Percentiles rank a stretch among this genome's conserved stretches.
phyloP scores from a whole-genome alignment of 805 yeast genomes.

The Kuraishia capsulata region DNA sequence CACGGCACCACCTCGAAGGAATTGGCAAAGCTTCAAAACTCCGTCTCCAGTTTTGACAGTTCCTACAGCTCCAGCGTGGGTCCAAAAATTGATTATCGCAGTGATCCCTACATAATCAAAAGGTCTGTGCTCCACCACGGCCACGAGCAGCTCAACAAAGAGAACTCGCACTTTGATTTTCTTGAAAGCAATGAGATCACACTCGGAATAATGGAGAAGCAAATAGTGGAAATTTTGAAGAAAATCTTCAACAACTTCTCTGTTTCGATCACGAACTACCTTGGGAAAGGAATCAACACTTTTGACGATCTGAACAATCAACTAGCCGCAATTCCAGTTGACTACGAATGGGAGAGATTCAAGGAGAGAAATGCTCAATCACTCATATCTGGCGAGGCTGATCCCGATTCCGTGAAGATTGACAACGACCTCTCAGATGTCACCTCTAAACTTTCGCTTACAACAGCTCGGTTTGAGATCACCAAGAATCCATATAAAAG shows the following conservation, averaged over 20 bases:
- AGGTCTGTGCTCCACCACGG: slow-evolving; percentile 27
- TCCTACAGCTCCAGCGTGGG: slow-evolving; percentile 1
- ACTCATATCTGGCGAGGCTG: slow-evolving; percentile 14
- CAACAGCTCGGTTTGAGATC: neutral
- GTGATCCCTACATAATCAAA: slow-evolving; percentile 38
- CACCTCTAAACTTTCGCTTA: neutral
- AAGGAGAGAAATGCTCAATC: slow-evolving; percentile 17
- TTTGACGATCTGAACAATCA: slow-evolving; percentile 19
- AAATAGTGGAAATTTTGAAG: slow-evolving; percentile 30
- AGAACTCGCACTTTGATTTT: slow-evolving; percentile 35
- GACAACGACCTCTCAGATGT: neutral
- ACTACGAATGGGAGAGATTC: slow-evolving; percentile 38
- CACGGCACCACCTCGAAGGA: slow-evolving; percentile 23
- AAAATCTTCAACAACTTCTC: slow-evolving; percentile 24
- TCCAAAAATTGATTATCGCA: slow-evolving; percentile 23
- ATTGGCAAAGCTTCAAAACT: slow-evolving; percentile 10
- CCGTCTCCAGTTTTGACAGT: slow-evolving; percentile 12
- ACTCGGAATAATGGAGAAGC: slow-evolving; percentile 31
- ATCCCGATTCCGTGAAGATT: neutral
- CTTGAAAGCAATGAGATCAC: slow-evolving; percentile 30
- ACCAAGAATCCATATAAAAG: slow-evolving; percentile 21
- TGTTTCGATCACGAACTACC: slow-evolving; percentile 19
- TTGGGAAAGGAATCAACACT: slow-evolving; percentile 17
- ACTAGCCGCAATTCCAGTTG: slow-evolving; percentile 24
- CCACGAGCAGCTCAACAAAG: slow-evolving; percentile 31